phyloP scores from a whole-genome alignment of 1,284 basidiomycete species.

The Tilletia caries region DNA sequence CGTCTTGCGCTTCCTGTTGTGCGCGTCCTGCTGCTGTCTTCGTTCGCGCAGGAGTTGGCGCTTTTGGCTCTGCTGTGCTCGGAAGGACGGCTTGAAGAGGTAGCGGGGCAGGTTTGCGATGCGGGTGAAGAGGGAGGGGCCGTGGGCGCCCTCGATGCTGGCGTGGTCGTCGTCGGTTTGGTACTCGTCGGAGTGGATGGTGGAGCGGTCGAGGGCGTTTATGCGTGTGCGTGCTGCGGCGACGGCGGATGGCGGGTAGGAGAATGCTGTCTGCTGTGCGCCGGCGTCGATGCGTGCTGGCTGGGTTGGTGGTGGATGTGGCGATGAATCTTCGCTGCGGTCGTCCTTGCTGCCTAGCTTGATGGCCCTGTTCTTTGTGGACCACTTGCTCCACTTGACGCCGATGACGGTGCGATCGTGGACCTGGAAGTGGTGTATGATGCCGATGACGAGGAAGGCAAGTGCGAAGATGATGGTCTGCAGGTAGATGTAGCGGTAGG shows the following conservation, averaged over 20 bases:
- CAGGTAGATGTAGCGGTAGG: slow-evolving; percentile 56
- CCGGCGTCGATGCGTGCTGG: not conserved
- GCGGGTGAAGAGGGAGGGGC: slow-evolving; percentile 8
- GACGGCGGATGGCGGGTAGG: not conserved
- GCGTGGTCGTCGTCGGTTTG: slow-evolving; percentile 7
- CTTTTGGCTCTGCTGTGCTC: not conserved
- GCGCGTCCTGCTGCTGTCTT: not conserved
- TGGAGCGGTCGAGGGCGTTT: not conserved
- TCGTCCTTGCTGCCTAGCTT: slow-evolving; percentile 28
- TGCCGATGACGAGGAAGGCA: slow-evolving; percentile 44
- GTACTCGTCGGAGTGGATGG: not conserved
- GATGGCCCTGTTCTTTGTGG: slow-evolving; percentile 39
- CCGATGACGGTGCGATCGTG: slow-evolving; percentile 43
- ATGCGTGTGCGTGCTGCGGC: not conserved
- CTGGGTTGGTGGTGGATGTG: not conserved
- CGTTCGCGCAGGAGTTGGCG: not conserved
- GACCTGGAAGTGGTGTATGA: slow-evolving; percentile 46
- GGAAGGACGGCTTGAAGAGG: not conserved
- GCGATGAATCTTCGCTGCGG: too few species aligned
- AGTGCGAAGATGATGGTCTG: slow-evolving; percentile 53
- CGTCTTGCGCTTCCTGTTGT: slow-evolving; percentile 25
- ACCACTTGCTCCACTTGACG: slow-evolving; percentile 44
- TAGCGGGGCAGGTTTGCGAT: not conserved
- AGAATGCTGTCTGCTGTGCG: not conserved
- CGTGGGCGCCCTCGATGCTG: not conserved